Base-by-base conservation (phyloP, 2,329 filamentous ascomycete species). In the Dothistroma pini region DNA sequence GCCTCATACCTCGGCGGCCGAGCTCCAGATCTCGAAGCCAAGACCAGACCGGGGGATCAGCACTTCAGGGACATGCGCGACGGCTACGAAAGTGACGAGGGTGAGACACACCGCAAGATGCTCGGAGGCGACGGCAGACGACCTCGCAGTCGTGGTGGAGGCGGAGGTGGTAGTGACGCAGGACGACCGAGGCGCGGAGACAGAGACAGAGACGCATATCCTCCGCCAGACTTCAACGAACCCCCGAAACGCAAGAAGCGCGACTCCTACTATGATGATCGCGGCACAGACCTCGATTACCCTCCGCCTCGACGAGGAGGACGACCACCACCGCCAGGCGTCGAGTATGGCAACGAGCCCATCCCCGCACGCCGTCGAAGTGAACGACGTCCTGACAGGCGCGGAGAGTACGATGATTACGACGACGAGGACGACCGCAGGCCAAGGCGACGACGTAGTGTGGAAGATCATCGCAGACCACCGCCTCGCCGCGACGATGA, bases 31-130 rank as follows among this genome's bases (percentile, higher is more conserved):
- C 64, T 74, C 50, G 74, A 75, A 63, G 58, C 65, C 32, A 75
- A 75, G 64, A 70, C 68, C 59, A 56, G 69, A 34, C 63, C 63
- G 21, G 62, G 62, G 38, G 66, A 75, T 48, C 66, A 66, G 41
- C 62, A 69, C 44, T 75, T 75, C 63, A 60, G 74, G 29, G 69
- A 74, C 34, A 69, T 69, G 64, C 65, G 74, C 47, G 71, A 75
- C 63, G 73, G 72, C 16, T 75, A 75, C 63, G 72, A 74, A 59
- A 71, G 68, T 51, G 74, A 75, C 52, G 74, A 75, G 56, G 74
- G 74, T 21, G 74, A 75, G 54, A 61, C 57, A 48, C 68, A 71
- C 62, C 63, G 66, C 52, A 65, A 63, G 61, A 62, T 56, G 53
- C 32, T 64, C 61, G 56, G 63, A 64, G 58, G 62, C 60, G 58